phyloP scores from a whole-genome alignment of 1,139 yeast species.

The Lodderomyces parapsilosis region DNA sequence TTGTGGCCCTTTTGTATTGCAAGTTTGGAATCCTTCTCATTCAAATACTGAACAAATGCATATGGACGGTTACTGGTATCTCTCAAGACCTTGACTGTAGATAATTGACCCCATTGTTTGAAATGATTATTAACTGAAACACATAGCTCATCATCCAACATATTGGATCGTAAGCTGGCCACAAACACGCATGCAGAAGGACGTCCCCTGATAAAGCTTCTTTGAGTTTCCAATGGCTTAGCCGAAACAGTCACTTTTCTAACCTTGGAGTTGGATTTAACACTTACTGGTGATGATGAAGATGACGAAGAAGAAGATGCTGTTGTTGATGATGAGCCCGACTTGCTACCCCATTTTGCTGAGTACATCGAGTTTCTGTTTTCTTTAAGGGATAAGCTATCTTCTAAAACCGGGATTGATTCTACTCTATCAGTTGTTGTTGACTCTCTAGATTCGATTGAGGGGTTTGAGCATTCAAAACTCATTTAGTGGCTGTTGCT shows the following conservation, averaged over 20 bases:
- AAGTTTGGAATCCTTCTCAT: constrained; percentile 63
- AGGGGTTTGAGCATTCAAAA: not conserved
- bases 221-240: not conserved
- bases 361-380: constrained; percentile 13
- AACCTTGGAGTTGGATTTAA: not conserved
- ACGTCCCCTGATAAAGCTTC: constrained; percentile 29
- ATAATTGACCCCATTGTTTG: constrained; percentile 63
- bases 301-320: constrained; percentile 7
- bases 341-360: constrained; percentile 9
- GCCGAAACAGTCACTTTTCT: not conserved
- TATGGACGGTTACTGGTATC: constrained; percentile 85
- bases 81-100: constrained; percentile 80
- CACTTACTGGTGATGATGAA: constrained; percentile 1
- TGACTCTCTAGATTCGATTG: constrained; percentile 11
- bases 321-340: constrained; percentile 9
- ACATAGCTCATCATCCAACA: constrained; percentile 69
- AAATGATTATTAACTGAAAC: constrained; percentile 67
- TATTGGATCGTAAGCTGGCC: constrained; percentile 67
- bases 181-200: constrained; percentile 91
- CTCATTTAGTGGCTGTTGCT: constrained; percentile 1
- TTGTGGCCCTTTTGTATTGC: constrained; percentile 76
- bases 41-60: constrained; percentile 86
- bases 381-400: constrained; percentile 8
- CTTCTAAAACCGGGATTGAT: constrained; percentile 10
- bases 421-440: constrained; percentile 7